Base-by-base conservation (phyloP, 768 basidiomycete genomes). In the Pluteus cervinus region DNA sequence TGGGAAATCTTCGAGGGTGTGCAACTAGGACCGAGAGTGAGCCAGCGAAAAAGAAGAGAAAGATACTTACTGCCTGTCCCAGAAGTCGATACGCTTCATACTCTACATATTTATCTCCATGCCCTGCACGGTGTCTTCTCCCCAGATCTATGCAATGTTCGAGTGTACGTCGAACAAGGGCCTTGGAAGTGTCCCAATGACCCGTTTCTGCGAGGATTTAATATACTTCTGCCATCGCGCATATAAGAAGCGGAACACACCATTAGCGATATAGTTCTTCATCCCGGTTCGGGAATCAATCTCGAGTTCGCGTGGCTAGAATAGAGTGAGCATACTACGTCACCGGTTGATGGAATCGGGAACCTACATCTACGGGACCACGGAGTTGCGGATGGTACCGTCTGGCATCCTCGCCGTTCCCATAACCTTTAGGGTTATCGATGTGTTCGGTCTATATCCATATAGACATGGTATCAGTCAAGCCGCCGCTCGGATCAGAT, bases 261-360 rank as follows among this genome's bases (percentile, higher is more conserved):
- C 77, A 56, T 92, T 93, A 0, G 87, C 87, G 42, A 93, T 92
- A 57, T 88, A 89, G 48, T 92, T 97, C 68, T 93, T 93, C 91
- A 97, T 93, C 2, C 91, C 93, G 0, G 85, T 87, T 10, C 69
- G 63, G 0, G 74, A 76, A 55, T 97, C 93, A 5, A 97, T 69
- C 49, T 92, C 84, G 1, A 94, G 68, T 52, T 97, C 93, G 24
- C 71, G 62, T 1, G 85, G 85, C 79, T 86, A 42, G 24, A 29
- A 43, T n/a, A n/a, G n/a, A n/a, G n/a, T n/a, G n/a, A n/a, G n/a
- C n/a, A n/a, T n/a, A n/a, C n/a, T n/a, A n/a, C n/a, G n/a, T n/a
- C n/a, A n/a, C n/a, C n/a, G n/a, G n/a, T n/a, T n/a, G n/a, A n/a
- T n/a, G 39, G 48, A 35, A 17, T 26, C 20, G 18, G 5, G 17